These are phyloP conservation scores for Yamadazyma taylorii DNA, from an alignment of 1,139 yeast genomes.

Conservation along the genomic window DNA sequence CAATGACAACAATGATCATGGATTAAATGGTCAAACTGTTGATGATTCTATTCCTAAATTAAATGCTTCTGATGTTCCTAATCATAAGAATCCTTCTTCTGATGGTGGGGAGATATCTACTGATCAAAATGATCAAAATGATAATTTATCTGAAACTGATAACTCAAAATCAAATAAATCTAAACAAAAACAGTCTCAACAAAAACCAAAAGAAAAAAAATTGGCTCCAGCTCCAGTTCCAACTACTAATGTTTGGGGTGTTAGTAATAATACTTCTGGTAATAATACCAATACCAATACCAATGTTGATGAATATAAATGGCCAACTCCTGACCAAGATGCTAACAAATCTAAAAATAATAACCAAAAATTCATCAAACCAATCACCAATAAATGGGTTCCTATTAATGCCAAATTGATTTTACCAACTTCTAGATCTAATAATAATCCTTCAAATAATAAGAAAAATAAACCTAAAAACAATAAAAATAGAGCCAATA, in stretches of 20 bases:
- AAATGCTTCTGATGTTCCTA: too few species aligned
- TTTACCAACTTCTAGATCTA: conserved; percentile 28
- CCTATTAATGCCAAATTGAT: conserved; percentile 79
- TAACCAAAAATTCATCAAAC: conserved; percentile 51
- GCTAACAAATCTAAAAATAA: conserved; percentile 28
- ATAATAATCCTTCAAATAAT: conserved; percentile 17
- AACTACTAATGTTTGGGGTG: conserved; percentile 68
- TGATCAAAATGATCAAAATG: conserved; percentile 1
- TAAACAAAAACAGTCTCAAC: conserved; percentile 4
- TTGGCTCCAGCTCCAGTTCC: conserved; percentile 83
- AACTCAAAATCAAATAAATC: conserved; percentile 9
- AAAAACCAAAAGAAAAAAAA: conserved; percentile 23
- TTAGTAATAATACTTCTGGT: conserved; percentile 26
- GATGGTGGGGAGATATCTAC: too few species aligned
- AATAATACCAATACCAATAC: conserved; percentile 10
- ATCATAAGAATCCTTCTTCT: too few species aligned
- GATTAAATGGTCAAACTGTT: too few species aligned
- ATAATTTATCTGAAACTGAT: conserved; percentile 7
- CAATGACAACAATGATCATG: too few species aligned
- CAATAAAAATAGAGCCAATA: conserved; percentile 26
- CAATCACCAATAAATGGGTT: conserved; percentile 82
- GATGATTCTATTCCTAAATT: too few species aligned
- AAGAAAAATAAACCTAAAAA: conserved; percentile 31
- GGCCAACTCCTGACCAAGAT: conserved; percentile 59
- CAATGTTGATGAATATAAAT: conserved; percentile 47